Evolutionary conservation across 129 eudicot species (phyloP), one percentile per base, ranked within the genome.

Genomic region (sunflower (Helianthus annuus)): DNA sequence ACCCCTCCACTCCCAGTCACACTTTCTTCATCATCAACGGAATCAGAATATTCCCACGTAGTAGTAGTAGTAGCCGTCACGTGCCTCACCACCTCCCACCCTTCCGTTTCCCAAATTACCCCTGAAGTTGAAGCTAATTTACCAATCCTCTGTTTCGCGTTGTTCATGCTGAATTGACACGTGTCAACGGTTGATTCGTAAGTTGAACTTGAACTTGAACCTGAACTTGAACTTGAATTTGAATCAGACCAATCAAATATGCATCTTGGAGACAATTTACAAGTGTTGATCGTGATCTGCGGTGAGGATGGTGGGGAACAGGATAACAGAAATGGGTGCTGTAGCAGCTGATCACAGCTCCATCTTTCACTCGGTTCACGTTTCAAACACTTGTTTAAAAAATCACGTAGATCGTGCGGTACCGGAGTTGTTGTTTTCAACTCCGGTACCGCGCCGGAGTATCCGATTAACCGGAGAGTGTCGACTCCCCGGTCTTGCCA

Each of bases 81-180:
- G 39, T 57, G 68, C 74, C 97, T 85, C 66, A 85, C 97, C 61
- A 72, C 73, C 78, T 74, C 65, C 97, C 97, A 90, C 12, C 87
- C 97, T 75, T 87, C 89, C 27, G 87, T 72, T 81, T 87, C 94
- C 94, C 94, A 90, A 56, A 48, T 70, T 71, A 74, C 89, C 80
- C 85, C 89, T 57, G 68, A 14, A 13, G 16, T 48, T n/a, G 89
- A 81, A 68, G 87, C 87, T 52, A 90, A 77, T 66, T 66, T 68
- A 15, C 82, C 34, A 48, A 90, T 85, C 73, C 91, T 82, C 48
- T 63, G 82, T 69, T 72, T 78, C 13, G 76, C 86, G 6, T 5
- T 39, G 1, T 3, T 64, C 16, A 8, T 14, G 32, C 13, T 60
- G 27, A 27, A 22, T 40, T 48, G 61, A 24, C 19, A 10, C 12